Evolutionary conservation across 805 yeast species (phyloP).

Genomic region (Candida orba): DNA sequence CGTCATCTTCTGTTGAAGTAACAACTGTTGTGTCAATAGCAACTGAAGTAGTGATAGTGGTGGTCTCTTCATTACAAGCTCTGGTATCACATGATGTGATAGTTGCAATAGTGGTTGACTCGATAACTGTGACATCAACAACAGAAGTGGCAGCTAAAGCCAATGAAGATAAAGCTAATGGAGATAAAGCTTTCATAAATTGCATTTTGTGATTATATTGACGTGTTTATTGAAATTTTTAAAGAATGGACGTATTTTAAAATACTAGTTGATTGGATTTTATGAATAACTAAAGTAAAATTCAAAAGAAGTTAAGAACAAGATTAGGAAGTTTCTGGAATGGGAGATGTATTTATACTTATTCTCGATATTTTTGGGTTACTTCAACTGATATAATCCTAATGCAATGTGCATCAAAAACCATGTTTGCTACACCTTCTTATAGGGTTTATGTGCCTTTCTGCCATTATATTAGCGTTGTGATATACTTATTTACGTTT

Average conservation of each 20-base stretch:
- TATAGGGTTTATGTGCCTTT: too few relatives aligned
- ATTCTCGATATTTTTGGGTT: too few relatives aligned
- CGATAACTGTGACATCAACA: slow-evolving; percentile 11
- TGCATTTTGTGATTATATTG: slow-evolving; percentile 16
- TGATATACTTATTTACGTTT: background rate
- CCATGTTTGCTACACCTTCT: too few relatives aligned
- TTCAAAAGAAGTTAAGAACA: background rate
- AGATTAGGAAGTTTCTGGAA: too few relatives aligned
- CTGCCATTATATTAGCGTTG: too few relatives aligned
- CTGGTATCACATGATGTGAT: slow-evolving; percentile 23
- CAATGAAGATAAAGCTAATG: slow-evolving; percentile 18
- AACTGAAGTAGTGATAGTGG: slow-evolving; percentile 9
- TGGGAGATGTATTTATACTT: too few relatives aligned
- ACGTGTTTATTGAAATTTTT: too few relatives aligned
- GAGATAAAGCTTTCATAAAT: slow-evolving; percentile 19
- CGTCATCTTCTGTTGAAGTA: slow-evolving; percentile 18
- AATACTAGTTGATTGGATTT: background rate
- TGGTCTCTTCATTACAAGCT: slow-evolving; percentile 10
- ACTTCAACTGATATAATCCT: too few relatives aligned
- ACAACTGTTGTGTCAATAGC: slow-evolving; percentile 14
- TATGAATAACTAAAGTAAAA: background rate
- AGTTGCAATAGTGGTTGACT: slow-evolving; percentile 18
- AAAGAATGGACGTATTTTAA: slow-evolving; percentile 18
- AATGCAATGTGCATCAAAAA: too few relatives aligned
- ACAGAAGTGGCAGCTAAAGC: slow-evolving; percentile 20